Percentiles rank a stretch among this genome's conserved stretches.
Conservation (phyloP, 176 grass and related monocot species). For the Triticum timopheevii region DNA sequence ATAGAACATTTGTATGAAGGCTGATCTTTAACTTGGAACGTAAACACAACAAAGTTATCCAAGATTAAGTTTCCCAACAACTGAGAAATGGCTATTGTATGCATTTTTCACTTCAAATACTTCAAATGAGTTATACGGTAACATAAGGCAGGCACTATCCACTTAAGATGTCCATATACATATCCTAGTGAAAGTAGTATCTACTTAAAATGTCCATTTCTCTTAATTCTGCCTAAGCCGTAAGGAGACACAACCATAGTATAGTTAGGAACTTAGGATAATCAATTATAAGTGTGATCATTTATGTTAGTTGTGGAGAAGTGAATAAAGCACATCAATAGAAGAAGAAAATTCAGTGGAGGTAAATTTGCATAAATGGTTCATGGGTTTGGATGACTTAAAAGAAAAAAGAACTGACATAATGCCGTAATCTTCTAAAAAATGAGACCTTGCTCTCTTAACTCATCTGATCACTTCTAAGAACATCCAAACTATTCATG, state of each 20-base stretch:
- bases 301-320: background rate
- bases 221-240: background rate
- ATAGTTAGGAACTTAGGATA: background rate
- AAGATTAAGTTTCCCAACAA: background rate
- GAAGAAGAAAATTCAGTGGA: background rate
- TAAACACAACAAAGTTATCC: too few species aligned
- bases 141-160: background rate
- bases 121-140: slow-evolving; percentile 11
- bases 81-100: background rate
- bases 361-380: background rate
- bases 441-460: background rate
- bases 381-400: background rate
- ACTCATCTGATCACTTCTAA: background rate
- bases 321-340: background rate
- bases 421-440: background rate
- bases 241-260: background rate
- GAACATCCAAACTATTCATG: background rate
- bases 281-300: background rate
- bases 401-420: background rate
- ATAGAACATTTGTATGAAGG: background rate
- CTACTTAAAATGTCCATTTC: background rate
- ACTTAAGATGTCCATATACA: background rate
- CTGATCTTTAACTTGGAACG: too few species aligned
- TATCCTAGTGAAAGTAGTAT: background rate
- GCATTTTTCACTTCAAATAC: background rate